Base-by-base conservation (phyloP, 176 grass and related monocot species). In the Triticum urartu region DNA sequence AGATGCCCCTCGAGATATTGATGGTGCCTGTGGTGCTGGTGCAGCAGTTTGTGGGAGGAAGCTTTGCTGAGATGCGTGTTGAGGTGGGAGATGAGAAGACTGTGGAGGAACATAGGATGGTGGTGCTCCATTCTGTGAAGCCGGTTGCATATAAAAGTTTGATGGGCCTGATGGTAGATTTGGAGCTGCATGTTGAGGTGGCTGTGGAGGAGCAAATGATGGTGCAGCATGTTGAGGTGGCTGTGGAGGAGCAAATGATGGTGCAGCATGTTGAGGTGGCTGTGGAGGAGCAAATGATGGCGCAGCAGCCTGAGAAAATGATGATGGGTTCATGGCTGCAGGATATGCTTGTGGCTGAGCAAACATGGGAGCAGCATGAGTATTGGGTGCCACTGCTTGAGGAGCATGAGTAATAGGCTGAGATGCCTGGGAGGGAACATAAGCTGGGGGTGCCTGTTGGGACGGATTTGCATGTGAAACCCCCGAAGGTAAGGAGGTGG, bases 1-100 rank as follows among this genome's bases (percentile, higher is more conserved):
- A 77, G 89, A 84, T 81, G 89, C 72, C 42, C 88, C 91, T 21
- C 54, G 77, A 82, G 88, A 81, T 66, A 91, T 77, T 61, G 85
- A 62, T 25, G 83, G n/a, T 34, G 84, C 21, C 71, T 91, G 88
- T 50, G 80, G 50, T 45, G 78, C 48, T 80, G 77, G 25, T 15
- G 35, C 54, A 4, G 75, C 64, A 61, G 79, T 70, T 87, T 87
- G 84, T 61, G 75, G 36, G 77, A 72, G 59, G 79, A 86, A 86
- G 79, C 72, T 91, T 78, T 81, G 72, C 36, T 94, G 92, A 76
- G 84, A 30, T 6, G 79, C 77, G 45, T 86, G 84, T 40, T 82
- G 40, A 82, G 86, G 77, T 78, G 69, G 24, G 33, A 79, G 39
- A 58, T 89, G 91, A 85, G 86, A 82, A 75, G 76, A 9, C 79